Evolutionary conservation across 2,329 filamentous ascomycete species (phyloP), one percentile per base, ranked within the genome.

Genomic region (Monosporascus sp.): DNA sequence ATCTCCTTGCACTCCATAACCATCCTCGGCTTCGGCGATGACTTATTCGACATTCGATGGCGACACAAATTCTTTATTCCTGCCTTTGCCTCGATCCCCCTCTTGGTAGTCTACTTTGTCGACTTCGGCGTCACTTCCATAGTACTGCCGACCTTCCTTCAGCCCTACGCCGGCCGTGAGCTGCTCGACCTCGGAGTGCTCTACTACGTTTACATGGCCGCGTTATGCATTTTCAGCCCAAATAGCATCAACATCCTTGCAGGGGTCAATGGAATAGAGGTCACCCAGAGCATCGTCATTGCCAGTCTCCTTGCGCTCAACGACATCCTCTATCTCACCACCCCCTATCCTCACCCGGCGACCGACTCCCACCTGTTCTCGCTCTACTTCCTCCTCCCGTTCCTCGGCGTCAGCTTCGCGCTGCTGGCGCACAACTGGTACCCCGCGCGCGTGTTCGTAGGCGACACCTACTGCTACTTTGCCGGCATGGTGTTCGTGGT

Each of bases 171-270:
- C 8, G 92, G 92, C 35, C 67, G 67, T 56, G 83, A 90, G 62
- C 81, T 97, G 48, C 80, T 97, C 68, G 86, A 97, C 69, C 82
- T 97, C 7, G 88, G 87, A 35, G 72, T 82, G 68, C 75, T 90
- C 53, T 99, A 99, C 81, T 99, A 99, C 74, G 76, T 87, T 66
- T 99, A 97, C 79, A 99, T 99, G 94, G 90, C 90, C 50, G 87
- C 89, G 53, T 82, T 99, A 61, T 89, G 93, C 68, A 99, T 99
- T 71, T 99, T 99, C 77, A 96, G 91, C 62, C 92, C 94, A 7
- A 97, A 99, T 75, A 91, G 90, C 71, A 99, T 99, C 81, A 99
- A 99, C 77, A 99, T 99, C 74, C 78, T 99, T n/a, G 94, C 94
- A 0, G 94, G 94, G n/a, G 90, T 99, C 72, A 99, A 99, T 71